Percentiles rank a stretch among this genome's conserved stretches.
These are phyloP conservation scores for Fusarium drepaniforme DNA, from an alignment of 2,329 filamentous ascomycete genomes.

Conservation along the genomic window DNA sequence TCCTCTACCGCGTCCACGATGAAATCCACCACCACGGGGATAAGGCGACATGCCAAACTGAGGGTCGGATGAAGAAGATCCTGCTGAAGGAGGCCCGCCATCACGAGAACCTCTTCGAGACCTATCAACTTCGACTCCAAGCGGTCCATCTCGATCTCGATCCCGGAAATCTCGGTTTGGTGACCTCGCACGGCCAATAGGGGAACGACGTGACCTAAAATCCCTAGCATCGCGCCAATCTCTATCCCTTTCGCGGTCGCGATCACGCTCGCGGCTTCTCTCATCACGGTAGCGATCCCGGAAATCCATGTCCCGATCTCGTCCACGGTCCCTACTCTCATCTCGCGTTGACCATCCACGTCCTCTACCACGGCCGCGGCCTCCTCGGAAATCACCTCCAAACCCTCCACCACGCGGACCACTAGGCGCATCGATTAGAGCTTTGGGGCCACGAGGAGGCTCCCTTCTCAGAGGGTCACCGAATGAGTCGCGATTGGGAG, in stretches of 20 bases:
- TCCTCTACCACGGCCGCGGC: constrained; percentile 65
- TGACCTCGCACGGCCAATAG: constrained; percentile 70
- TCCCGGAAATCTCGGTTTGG: constrained; percentile 77
- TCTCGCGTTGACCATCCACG: constrained; percentile 69
- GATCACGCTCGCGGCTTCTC: constrained; percentile 68
- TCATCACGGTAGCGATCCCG: constrained; percentile 72
- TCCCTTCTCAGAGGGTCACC: constrained; percentile 71
- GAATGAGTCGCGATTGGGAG: constrained; percentile 69
- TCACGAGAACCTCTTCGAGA: constrained; percentile 78
- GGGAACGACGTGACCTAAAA: constrained; percentile 66
- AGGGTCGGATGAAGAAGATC: constrained; percentile 77
- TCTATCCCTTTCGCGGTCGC: constrained; percentile 66
- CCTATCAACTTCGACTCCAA: constrained; percentile 75
- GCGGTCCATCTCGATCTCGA: constrained; percentile 65
- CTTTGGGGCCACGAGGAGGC: constrained; percentile 85
- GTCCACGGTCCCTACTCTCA: constrained; percentile 70
- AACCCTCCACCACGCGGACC: constrained; percentile 77
- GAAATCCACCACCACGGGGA: constrained; percentile 68
- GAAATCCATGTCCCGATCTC: constrained; percentile 72
- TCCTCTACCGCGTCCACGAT: constrained; percentile 65
- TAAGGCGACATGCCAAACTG: constrained; percentile 66
- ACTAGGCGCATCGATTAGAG: constrained; percentile 76
- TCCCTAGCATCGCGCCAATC: constrained; percentile 57
- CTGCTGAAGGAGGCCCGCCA: constrained; percentile 75
- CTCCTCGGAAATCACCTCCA: constrained; percentile 71